These are phyloP conservation scores for Hydnum rufescens DNA, from an alignment of 768 basidiomycete genomes.

Conservation along the genomic window DNA sequence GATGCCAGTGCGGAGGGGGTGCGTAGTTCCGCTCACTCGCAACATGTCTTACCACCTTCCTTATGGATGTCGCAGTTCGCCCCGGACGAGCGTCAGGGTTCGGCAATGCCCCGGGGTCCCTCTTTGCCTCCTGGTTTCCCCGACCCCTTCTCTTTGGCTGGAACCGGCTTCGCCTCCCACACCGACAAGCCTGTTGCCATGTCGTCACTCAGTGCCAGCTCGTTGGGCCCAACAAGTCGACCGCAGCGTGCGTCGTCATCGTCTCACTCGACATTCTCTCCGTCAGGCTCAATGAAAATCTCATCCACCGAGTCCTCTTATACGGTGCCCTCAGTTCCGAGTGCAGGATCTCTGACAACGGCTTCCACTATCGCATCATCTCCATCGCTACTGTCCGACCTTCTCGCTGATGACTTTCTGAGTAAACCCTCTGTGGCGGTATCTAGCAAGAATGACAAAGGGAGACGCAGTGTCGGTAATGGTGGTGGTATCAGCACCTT, in stretches of 20 bases:
- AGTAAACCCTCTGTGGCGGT: not conserved
- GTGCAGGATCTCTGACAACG: not conserved
- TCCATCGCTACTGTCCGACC: not conserved
- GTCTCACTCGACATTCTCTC: not conserved
- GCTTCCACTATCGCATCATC: not conserved
- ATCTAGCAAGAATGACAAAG: not conserved
- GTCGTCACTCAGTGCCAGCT: not conserved
- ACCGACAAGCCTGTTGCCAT: not conserved
- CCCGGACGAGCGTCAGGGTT: not conserved
- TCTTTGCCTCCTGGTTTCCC: not conserved
- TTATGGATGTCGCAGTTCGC: not conserved
- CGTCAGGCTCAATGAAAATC: not conserved
- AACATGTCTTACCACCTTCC: not conserved
- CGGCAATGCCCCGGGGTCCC: not conserved
- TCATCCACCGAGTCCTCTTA: not conserved
- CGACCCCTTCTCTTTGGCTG: not conserved
- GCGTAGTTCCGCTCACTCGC: not conserved
- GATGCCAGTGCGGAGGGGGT: no score
- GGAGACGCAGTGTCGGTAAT: not conserved
- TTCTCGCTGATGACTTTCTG: not conserved
- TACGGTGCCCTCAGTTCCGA: not conserved
- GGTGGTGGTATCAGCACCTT: not conserved
- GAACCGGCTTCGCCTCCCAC: not conserved
- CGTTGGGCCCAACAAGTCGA: not conserved
- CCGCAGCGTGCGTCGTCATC: not conserved